Conservation (phyloP, 768 basidiomycete genomes). For the Leucocoprinus birnbaumii region DNA sequence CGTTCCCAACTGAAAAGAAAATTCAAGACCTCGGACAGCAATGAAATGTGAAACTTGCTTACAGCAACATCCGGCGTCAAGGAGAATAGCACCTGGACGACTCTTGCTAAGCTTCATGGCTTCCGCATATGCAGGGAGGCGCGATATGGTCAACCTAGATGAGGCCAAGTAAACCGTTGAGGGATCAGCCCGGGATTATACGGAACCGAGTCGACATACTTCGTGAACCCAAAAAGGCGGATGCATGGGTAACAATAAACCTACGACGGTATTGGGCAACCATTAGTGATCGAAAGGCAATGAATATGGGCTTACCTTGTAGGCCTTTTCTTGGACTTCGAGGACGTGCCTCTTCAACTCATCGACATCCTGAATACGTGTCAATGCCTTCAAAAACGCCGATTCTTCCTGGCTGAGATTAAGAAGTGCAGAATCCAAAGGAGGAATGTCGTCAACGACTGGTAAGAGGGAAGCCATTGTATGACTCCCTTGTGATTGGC, state of each 20-base stretch:
- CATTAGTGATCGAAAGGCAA: slow-evolving; percentile 12
- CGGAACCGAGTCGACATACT: too few species aligned
- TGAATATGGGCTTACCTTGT: slow-evolving; percentile 8
- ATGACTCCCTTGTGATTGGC: too few species aligned
- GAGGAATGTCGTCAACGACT: slow-evolving; percentile 9
- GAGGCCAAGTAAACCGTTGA: too few species aligned
- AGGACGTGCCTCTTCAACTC: slow-evolving; percentile 38
- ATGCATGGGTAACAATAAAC: slow-evolving; percentile 35
- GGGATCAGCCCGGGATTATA: too few species aligned
- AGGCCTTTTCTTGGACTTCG: slow-evolving; percentile 33
- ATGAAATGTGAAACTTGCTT: slow-evolving; percentile 11
- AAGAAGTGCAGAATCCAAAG: slow-evolving; percentile 2
- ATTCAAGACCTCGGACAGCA: neutral
- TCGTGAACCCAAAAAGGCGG: neutral
- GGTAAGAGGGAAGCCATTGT: slow-evolving; percentile 9
- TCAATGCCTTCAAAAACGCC: slow-evolving; percentile 31
- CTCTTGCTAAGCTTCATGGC: slow-evolving; percentile 25
- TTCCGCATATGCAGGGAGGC: slow-evolving; percentile 29
- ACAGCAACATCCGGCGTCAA: slow-evolving; percentile 48
- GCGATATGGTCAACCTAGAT: slow-evolving; percentile 32
- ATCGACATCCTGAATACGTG: slow-evolving; percentile 32
- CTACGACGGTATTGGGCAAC: slow-evolving; percentile 20
- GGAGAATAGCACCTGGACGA: slow-evolving; percentile 28
- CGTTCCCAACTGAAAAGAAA: slow-evolving; percentile 33
- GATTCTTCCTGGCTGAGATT: slow-evolving; percentile 20